phyloP scores from a whole-genome alignment of 1,284 basidiomycete species.

The Pyrrhoderma noxium region DNA sequence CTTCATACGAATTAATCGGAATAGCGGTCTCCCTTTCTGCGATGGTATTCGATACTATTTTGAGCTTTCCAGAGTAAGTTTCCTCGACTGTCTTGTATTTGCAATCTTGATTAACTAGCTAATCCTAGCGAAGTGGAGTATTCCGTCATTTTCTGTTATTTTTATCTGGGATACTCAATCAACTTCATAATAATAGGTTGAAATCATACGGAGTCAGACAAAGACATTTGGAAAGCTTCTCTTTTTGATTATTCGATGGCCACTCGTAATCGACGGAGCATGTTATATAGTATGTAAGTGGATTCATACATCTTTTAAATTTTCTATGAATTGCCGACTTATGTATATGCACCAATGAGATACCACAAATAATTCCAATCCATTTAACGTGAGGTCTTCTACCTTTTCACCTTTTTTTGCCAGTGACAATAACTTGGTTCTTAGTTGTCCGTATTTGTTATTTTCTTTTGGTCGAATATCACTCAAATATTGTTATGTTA shows the following conservation, averaged over 20 bases:
- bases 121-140: no score
- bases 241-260: constrained; percentile 8
- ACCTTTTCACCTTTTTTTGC: no score
- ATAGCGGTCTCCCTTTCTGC: not conserved
- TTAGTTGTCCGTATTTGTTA: no score
- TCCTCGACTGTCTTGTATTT: not conserved
- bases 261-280: constrained; percentile 3
- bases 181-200: not conserved
- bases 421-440: no score
- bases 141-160: no score
- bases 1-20: no score
- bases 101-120: no score
- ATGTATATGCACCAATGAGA: not conserved
- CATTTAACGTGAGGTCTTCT: not conserved
- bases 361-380: not conserved
- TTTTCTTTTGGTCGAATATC: no score
- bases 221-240: constrained; percentile 1
- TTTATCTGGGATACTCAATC: no score
- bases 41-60: constrained; percentile 4
- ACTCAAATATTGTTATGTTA: not conserved
- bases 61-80: constrained; percentile 7
- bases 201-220: constrained; percentile 1
- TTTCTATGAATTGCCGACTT: not conserved
- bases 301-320: not conserved
- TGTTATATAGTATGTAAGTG: constrained; percentile 3